Conservation (phyloP, 176 grass and related monocot species). For the Puya raimondii region DNA sequence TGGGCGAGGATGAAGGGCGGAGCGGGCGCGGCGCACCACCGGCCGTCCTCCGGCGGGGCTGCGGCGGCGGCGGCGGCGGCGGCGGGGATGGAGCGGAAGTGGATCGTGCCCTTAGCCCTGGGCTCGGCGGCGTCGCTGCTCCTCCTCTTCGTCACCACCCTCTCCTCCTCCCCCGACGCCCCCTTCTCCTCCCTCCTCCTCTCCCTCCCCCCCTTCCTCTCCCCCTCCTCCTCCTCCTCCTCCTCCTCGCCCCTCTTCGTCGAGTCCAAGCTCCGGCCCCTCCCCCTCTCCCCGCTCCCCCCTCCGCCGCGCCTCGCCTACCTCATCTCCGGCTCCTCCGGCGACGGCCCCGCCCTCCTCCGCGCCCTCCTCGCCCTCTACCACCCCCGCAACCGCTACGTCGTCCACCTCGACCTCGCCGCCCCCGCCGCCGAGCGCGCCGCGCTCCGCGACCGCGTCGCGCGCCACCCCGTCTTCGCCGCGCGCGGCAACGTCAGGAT, state of each 20-base stretch:
- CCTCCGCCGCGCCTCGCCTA: constrained; percentile 46
- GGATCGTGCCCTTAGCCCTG: constrained; percentile 12
- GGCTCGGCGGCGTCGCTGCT: constrained; percentile 3
- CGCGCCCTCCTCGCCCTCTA: constrained; percentile 63
- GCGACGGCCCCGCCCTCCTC: constrained; percentile 42
- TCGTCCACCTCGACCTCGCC: constrained; percentile 76
- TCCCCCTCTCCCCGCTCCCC: not conserved
- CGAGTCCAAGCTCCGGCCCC: constrained; percentile 26
- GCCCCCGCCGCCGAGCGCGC: constrained; percentile 42
- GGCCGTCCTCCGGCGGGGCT: too few relatives aligned
- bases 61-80: not conserved
- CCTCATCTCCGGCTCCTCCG: constrained; percentile 51
- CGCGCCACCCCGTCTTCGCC: constrained; percentile 36
- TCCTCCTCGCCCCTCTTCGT: constrained; percentile 34
- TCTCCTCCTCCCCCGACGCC: constrained; percentile 21
- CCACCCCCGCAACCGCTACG: constrained; percentile 72
- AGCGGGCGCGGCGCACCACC: too few relatives aligned
- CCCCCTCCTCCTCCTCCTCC: not conserved
- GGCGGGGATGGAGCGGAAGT: constrained; percentile 13
- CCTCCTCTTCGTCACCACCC: constrained; percentile 41
- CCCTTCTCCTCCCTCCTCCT: constrained; percentile 33
- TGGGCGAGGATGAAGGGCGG: too few relatives aligned
- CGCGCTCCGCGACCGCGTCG: constrained; percentile 33
- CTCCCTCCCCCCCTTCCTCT: constrained; percentile 7
- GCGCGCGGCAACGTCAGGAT: constrained; percentile 42